Percentiles rank a stretch among this genome's conserved stretches.
These are phyloP conservation scores for Gracilaria gracilis DNA, from an alignment of 23 red algal species.

Conservation along the genomic window DNA sequence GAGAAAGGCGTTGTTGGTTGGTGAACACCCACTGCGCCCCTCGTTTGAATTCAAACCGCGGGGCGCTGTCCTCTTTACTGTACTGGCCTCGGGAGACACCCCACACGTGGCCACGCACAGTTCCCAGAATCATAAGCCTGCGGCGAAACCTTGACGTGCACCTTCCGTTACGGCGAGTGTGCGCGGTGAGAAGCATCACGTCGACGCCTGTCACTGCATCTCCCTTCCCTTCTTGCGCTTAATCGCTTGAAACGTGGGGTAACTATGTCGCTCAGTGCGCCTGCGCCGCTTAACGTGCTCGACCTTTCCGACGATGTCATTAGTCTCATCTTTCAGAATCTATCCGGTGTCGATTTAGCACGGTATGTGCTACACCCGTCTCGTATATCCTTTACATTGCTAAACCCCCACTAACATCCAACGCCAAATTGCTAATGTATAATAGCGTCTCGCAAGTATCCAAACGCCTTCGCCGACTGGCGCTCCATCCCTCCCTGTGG, in stretches of 20 bases:
- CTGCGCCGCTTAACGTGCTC: background rate
- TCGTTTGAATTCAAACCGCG: background rate
- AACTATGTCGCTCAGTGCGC: background rate
- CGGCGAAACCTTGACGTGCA: too few relatives aligned
- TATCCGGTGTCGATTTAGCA: constrained; percentile 52
- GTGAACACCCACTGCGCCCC: background rate
- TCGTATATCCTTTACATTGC: too few relatives aligned
- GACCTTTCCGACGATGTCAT: constrained; percentile 49
- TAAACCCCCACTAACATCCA: background rate
- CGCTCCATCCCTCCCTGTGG: constrained; percentile 38
- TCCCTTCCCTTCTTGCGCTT: background rate
- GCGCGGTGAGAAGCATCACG: too few relatives aligned
- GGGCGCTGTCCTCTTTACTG: too few relatives aligned
- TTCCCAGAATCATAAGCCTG: too few relatives aligned
- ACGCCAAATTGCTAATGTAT: background rate
- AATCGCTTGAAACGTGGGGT: background rate
- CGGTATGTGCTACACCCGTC: constrained; percentile 10
- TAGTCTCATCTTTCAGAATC: constrained; percentile 28
- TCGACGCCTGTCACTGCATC: too few relatives aligned
- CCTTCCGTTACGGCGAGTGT: background rate
- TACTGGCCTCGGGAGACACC: too few relatives aligned
- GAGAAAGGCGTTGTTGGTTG: too few relatives aligned
- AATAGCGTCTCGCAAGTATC: constrained; percentile 55
- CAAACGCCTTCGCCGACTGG: constrained; percentile 13
- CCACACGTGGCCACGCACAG: background rate